A percentile compares a stretch with the other conserved stretches of the same genome.
These are phyloP conservation scores for Lagerstroemia speciosa DNA, from an alignment of 345 rosid genomes.

Conservation along the genomic window DNA sequence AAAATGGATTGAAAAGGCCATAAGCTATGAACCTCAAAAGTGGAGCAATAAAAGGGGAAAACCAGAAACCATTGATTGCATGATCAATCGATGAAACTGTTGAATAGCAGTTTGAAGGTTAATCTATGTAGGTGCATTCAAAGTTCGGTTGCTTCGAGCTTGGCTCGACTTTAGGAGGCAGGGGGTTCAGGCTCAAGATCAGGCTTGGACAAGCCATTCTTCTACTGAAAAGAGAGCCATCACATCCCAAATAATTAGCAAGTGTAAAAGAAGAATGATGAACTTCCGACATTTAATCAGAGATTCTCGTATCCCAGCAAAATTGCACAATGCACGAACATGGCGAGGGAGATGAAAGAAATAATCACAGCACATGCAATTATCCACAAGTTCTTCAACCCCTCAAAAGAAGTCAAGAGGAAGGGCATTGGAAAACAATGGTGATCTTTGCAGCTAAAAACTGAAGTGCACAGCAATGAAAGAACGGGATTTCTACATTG, in stretches of 20 bases:
- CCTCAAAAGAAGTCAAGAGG: neutral
- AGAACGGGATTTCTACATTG: neutral
- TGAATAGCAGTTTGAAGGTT: too few species aligned
- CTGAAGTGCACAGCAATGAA: neutral
- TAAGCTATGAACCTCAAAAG: too few species aligned
- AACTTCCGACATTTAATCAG: neutral
- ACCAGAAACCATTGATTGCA: too few species aligned
- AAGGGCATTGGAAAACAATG: neutral
- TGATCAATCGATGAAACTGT: too few species aligned
- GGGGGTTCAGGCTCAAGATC: neutral
- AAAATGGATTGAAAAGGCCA: too few species aligned
- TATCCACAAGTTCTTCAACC: neutral
- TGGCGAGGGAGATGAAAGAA: neutral
- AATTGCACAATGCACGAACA: neutral
- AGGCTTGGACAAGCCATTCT: neutral
- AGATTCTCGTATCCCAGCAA: neutral
- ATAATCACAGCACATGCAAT: neutral
- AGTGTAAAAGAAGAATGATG: neutral
- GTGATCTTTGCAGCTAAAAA: neutral
- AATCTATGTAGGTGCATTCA: too few species aligned
- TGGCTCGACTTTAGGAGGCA: neutral
- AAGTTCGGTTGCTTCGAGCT: neutral
- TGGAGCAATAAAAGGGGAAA: too few species aligned
- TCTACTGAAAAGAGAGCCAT: too few species aligned
- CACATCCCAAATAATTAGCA: neutral